These are phyloP conservation scores for Azolla pinnata DNA, from an alignment of 75 land plant species.

Conservation along the genomic window DNA sequence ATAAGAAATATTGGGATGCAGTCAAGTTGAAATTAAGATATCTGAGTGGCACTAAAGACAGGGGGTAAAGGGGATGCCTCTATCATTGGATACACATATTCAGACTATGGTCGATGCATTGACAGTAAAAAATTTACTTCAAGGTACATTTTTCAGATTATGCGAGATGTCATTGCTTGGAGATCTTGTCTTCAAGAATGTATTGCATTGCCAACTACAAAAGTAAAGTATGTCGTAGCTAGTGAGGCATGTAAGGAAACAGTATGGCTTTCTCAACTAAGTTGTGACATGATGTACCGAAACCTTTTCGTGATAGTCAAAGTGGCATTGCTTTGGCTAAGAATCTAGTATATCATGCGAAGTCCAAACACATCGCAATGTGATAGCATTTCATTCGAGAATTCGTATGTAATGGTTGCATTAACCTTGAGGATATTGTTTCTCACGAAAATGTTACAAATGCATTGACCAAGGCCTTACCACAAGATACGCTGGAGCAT, in stretches of 20 bases:
- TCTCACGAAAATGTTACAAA: not conserved
- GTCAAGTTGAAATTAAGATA: too few relatives aligned
- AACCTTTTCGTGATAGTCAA: slow-evolving; percentile 7
- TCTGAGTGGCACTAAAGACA: slow-evolving; percentile 9
- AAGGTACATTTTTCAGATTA: slow-evolving; percentile 3
- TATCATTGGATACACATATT: too few relatives aligned
- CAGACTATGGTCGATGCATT: slow-evolving; percentile 7
- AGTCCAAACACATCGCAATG: slow-evolving; percentile 32
- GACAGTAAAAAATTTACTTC: too few relatives aligned
- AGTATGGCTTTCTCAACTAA: slow-evolving; percentile 2
- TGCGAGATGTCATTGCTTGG: slow-evolving; percentile 4
- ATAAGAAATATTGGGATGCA: too few relatives aligned
- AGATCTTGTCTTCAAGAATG: too few relatives aligned
- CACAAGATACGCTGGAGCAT: too few relatives aligned
- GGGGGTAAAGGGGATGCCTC: slow-evolving; percentile 7
- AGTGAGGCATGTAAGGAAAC: slow-evolving; percentile 9
- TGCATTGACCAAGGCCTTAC: not conserved
- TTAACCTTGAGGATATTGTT: not conserved
- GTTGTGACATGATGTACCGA: not conserved
- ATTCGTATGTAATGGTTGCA: not conserved
- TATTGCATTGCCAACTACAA: too few relatives aligned
- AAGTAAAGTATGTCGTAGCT: slow-evolving; percentile 14
- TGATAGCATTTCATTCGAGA: slow-evolving; percentile 9
- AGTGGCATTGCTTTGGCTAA: slow-evolving; percentile 14
- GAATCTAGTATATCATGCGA: too few relatives aligned